Evolutionary conservation across 179 eudicot species (phyloP).

Genomic region (Carnegiea gigantea): DNA sequence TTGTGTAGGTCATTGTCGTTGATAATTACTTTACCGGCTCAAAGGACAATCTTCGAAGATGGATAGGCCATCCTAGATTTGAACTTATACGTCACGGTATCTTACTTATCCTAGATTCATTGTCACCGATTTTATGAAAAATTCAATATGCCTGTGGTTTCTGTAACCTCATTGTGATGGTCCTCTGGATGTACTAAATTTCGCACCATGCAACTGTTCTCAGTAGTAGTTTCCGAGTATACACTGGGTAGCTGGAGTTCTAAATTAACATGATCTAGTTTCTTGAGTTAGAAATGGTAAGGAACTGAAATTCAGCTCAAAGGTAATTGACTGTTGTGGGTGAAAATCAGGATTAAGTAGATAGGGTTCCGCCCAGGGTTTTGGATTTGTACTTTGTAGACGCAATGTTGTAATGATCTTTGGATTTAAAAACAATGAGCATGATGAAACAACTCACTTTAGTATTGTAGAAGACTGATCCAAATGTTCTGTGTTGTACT

Average conservation of each 20-base stretch:
- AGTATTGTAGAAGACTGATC: background rate
- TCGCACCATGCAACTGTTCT: background rate
- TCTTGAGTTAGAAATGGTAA: background rate
- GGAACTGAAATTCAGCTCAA: background rate
- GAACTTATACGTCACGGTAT: constrained; percentile 97
- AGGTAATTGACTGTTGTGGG: background rate
- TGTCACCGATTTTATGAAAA: background rate
- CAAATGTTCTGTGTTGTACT: background rate
- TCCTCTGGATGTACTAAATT: background rate
- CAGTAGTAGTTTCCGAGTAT: background rate
- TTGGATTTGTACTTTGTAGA: background rate
- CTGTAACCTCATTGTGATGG: background rate
- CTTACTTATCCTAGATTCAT: background rate
- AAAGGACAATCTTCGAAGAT: constrained; percentile 76
- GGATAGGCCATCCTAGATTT: constrained; percentile 96
- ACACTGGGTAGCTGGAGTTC: background rate
- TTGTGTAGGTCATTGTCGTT: constrained; percentile 69
- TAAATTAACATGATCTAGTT: background rate
- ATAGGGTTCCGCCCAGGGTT: background rate
- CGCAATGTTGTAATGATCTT: background rate
- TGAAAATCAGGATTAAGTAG: background rate
- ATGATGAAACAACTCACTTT: background rate
- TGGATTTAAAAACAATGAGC: background rate
- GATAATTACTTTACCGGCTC: constrained; percentile 91
- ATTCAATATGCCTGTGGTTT: background rate